Conservation (phyloP, 352 stramenopile genomes). For the Blastocystis sp. region DNA sequence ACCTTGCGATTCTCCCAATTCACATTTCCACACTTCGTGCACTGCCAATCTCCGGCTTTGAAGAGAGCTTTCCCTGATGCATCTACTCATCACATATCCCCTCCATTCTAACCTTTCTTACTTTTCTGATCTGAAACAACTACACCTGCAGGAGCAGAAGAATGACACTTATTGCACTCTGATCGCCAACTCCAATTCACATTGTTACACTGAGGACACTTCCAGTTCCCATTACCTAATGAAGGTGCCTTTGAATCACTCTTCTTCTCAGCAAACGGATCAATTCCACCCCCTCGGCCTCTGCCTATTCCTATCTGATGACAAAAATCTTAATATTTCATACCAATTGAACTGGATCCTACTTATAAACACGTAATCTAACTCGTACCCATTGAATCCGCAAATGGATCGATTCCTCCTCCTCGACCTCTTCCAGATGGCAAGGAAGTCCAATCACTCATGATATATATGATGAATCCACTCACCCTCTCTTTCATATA, state of each 20-base stretch:
- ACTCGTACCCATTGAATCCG: neutral
- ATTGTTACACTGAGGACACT: neutral
- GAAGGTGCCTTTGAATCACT: neutral
- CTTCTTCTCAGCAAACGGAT: neutral
- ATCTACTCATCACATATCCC: neutral
- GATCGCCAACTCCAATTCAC: neutral
- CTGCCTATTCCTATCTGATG: neutral
- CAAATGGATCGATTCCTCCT: constrained; percentile 39
- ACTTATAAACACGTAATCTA: neutral
- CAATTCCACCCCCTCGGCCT: neutral
- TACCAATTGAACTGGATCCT: neutral
- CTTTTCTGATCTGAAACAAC: neutral
- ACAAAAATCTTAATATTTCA: neutral
- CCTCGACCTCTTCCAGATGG: neutral
- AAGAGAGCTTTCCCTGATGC: neutral
- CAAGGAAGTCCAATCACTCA: neutral
- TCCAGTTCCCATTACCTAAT: neutral
- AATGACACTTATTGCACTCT: neutral
- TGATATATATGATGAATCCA: neutral
- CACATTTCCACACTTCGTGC: constrained; percentile 1
- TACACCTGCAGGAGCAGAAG: neutral
- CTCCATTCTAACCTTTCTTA: neutral
- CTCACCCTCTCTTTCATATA: neutral
- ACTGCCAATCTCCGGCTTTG: constrained; percentile 8
- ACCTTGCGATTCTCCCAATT: constrained; percentile 5